A percentile compares a stretch with the other conserved stretches of the same genome.
phyloP scores from a whole-genome alignment of 176 grass and related monocot genomes.

The Bonia amplexicaulis region DNA sequence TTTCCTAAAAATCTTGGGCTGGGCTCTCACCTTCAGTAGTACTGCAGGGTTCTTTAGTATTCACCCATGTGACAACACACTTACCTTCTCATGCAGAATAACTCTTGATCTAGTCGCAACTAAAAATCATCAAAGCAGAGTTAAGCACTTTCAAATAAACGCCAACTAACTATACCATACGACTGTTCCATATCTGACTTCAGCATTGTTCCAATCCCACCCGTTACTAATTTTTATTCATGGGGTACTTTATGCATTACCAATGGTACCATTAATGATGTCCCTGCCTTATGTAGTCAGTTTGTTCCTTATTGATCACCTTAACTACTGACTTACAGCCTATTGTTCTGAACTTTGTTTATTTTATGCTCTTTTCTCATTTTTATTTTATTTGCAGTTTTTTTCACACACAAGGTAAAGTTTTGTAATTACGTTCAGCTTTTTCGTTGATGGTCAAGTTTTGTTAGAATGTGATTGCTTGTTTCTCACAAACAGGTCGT shows the following conservation, averaged over 20 bases:
- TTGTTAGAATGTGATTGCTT: not conserved
- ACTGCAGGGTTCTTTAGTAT: not conserved
- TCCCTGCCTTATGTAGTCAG: not conserved
- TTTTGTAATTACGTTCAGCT: not conserved
- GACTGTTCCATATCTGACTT: not conserved
- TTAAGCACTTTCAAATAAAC: not conserved
- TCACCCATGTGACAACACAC: not conserved
- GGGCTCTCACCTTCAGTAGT: not conserved
- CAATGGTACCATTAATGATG: not conserved
- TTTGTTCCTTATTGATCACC: not conserved
- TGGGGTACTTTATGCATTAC: not conserved
- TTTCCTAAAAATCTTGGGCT: not conserved
- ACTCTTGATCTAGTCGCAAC: not conserved
- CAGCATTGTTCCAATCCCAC: not conserved
- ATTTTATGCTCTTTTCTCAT: not conserved
- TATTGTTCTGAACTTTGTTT: not conserved
- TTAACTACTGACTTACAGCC: not conserved
- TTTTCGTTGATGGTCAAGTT: not conserved
- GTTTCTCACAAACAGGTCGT: conserved; percentile 36
- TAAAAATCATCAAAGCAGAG: not conserved
- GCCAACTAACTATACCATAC: not conserved
- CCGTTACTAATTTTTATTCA: not conserved
- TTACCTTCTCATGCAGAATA: not conserved
- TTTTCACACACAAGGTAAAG: not conserved
- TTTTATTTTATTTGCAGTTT: not conserved